Evolutionary conservation across 495 filamentous ascomycete species (phyloP), one percentile per base, ranked within the genome.

Genomic region (Podospora pseudoanserina): DNA sequence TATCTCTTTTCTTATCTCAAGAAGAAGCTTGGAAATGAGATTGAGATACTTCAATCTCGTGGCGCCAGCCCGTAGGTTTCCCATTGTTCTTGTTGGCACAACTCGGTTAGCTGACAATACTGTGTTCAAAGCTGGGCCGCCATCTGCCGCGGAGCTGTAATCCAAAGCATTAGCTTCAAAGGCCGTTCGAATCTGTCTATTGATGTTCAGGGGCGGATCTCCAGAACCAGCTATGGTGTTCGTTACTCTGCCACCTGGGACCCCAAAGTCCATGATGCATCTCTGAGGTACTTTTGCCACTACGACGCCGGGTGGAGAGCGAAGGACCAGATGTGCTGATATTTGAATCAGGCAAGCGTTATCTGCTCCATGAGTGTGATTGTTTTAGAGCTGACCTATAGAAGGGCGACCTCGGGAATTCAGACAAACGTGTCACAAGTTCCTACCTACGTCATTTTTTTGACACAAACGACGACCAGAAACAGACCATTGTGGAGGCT

Each of bases 1-100:
- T 71, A 71, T 53, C 65, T 71, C 2, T 55, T 60, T 20, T 44
- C 23, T 13, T 9, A 1, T 5, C 27, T 71, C 16, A 68, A 65
- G 16, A 39, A 63, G 11, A 49, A 18, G 6, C 11, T 71, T 1
- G 54, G 32, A 1, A 18, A 58, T 0, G 11, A 15, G 0, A 71
- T 63, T 4, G 69, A 68, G 32, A 49, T 71, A 6, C 54, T 71
- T 7, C 69, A 71, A 15, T 62, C 69, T 0, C 39, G 66, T 1
- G 63, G 65, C 1, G 20, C 66, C 3, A 23, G 20, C 26, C 66
- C 69, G 69, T 68, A 59, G 53, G 66, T 68, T 23, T 23, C 20
- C 20, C 20, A 23, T 5, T 32, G 1, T 32, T 32, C 30, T 32
- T 32, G 4, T 32, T 7, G 4, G 30, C 30, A 32, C 0, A 0